Evolutionary conservation across 108 stramenopile species (phyloP).

Genomic region (Chaetoceros muelleri): DNA sequence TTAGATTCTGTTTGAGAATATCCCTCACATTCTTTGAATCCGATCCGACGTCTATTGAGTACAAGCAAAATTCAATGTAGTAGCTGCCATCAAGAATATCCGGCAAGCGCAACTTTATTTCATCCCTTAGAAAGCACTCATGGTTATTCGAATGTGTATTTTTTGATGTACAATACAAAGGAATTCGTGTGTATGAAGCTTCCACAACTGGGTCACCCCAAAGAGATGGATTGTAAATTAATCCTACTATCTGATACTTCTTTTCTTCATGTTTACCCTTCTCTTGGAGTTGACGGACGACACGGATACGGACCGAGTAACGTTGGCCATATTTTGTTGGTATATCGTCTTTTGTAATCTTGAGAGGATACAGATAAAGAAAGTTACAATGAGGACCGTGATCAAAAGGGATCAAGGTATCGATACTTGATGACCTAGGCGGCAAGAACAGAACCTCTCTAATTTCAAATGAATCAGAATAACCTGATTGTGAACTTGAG

Average conservation of each 20-base stretch:
- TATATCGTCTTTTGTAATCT: constrained; percentile 13
- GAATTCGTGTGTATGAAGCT: constrained; percentile 43
- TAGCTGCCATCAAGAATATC: constrained; percentile 61
- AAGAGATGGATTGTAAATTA: constrained; percentile 59
- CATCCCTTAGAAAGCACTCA: constrained; percentile 45
- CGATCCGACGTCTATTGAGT: constrained; percentile 28
- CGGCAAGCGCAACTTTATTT: constrained; percentile 73
- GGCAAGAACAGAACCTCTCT: constrained; percentile 71
- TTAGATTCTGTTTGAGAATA: constrained; percentile 1
- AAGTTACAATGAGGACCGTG: constrained; percentile 49
- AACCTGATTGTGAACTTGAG: constrained; percentile 30
- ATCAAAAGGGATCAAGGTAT: constrained; percentile 28
- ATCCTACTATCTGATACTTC: constrained; percentile 24
- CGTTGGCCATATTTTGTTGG: constrained; percentile 5
- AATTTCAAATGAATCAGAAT: constrained; percentile 49
- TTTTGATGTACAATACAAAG: constrained; percentile 8
- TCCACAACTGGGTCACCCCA: constrained; percentile 52
- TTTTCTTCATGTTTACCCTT: constrained; percentile 18
- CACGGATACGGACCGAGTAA: constrained; percentile 40
- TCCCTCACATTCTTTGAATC: constrained; percentile 2
- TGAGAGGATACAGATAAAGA: constrained; percentile 67
- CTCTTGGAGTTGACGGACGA: constrained; percentile 26
- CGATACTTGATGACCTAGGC: constrained; percentile 31
- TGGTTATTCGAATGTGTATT: constrained; percentile 8
- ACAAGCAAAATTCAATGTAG: constrained; percentile 53